Base-by-base conservation (phyloP, 306 rosid species). In the Begonia loranthoides region DNA sequence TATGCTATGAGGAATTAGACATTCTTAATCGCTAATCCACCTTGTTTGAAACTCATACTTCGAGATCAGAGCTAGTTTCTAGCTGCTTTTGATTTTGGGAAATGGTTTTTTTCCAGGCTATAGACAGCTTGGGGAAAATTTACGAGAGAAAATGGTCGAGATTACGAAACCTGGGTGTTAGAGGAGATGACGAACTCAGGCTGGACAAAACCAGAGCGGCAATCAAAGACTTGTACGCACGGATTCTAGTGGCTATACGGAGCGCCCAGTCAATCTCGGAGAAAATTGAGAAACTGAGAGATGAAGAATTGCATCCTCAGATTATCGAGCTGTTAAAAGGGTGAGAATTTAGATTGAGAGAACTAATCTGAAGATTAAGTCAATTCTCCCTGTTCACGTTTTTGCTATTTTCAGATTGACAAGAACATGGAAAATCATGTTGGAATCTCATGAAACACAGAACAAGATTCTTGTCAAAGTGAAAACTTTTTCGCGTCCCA, bases 371-470 rank as follows among this genome's bases (percentile, higher is more conserved):
- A 28, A 48, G 51, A 51, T 56, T 52, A 54, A 56, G 72, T 17
- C 47, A 3, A 60, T 15, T 36, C 59, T 60, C 55, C 54, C 52
- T 41, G 45, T 0, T 65, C 43, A 28, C 56, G 46, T 48, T 39
- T 57, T 70, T 71, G 60, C 66, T 58, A 63, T 62, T 62, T 85
- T 85, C 93, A 92, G 99, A 68, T 69, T 92, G 52, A 74, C 75
- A 21, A 72, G 70, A 60, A 73, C 96, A 16, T 92, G 96, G 94
- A 80, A 76, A 55, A 66, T 73, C 54, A 75, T 83, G 99, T 64
- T 86, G 80, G 88, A 92, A 68, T 66, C 73, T 41, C 96, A 92
- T 62, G 94, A 83, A 80, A 86, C 94, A 15, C 99, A 92, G 72
- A 74, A 75, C 67, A 86, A 71, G 69, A 83, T 92, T 60, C 75